These are phyloP conservation scores for Endogone sp. DNA, from an alignment of 192 early-diverging fungal genomes.

Conservation along the genomic window DNA sequence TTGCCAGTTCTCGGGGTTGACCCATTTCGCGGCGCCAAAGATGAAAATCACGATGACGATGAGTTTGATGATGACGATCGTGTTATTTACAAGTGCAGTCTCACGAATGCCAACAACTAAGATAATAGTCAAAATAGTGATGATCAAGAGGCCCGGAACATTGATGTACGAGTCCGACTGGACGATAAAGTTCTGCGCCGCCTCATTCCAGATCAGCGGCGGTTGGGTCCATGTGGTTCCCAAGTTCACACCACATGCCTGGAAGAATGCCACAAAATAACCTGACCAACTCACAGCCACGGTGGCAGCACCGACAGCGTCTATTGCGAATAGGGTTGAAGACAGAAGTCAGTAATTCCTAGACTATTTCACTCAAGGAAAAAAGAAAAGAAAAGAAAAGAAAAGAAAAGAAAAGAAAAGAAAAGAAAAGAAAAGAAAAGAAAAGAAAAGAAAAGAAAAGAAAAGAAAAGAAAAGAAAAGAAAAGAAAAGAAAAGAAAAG, in stretches of 20 bases:
- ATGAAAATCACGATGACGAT: constrained; percentile 75
- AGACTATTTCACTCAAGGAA: too few species aligned
- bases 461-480: too few species aligned
- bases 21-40: constrained; percentile 64
- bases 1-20: constrained; percentile 66
- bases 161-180: constrained; percentile 56
- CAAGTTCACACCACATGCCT: constrained; percentile 53
- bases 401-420: too few species aligned
- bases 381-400: too few species aligned
- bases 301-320: constrained; percentile 54
- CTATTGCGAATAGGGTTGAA: too few species aligned
- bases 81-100: constrained; percentile 70
- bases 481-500: too few species aligned
- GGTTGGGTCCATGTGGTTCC: constrained; percentile 57
- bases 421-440: too few species aligned
- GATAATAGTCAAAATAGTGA: constrained; percentile 56
- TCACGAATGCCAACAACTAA: constrained; percentile 71
- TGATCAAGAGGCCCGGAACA: constrained; percentile 69
- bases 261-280: constrained; percentile 71
- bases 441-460: too few species aligned
- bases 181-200: constrained; percentile 15
- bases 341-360: too few species aligned
- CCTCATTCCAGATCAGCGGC: constrained; percentile 66
- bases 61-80: constrained; percentile 71
- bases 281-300: constrained; percentile 81